phyloP scores from a whole-genome alignment of 208 protist genomes.

The Strigomonas culicis region DNA sequence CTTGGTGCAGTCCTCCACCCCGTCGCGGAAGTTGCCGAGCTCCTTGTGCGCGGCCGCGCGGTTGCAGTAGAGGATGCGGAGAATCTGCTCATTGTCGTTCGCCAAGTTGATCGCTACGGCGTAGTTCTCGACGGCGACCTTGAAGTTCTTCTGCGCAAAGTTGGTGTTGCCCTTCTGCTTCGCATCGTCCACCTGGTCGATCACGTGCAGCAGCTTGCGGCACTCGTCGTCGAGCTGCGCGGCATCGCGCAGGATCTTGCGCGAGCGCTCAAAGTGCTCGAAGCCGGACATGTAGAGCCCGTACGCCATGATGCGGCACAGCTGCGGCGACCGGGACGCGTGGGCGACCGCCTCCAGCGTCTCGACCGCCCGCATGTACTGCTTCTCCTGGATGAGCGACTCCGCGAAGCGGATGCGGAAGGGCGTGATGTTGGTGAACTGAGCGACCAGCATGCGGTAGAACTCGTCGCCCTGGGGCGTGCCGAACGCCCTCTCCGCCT shows the following conservation, averaged over 20 bases:
- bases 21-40: conserved; percentile 79
- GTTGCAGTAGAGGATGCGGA: conserved; percentile 91
- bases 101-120: conserved; percentile 64
- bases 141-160: conserved; percentile 81
- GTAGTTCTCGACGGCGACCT: conserved; percentile 67
- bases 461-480: conserved; percentile 73
- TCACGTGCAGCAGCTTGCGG: conserved; percentile 48
- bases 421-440: conserved; percentile 68
- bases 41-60: conserved; percentile 89
- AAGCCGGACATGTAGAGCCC: conserved; percentile 83
- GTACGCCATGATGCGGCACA: conserved; percentile 58
- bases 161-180: conserved; percentile 87
- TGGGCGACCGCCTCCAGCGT: conserved; percentile 52
- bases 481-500: conserved; percentile 63
- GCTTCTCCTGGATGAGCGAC: conserved; percentile 56
- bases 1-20: conserved; percentile 87
- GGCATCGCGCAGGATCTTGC: conserved; percentile 37
- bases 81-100: conserved; percentile 68
- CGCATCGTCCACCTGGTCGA: conserved; percentile 77
- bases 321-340: conserved; percentile 43
- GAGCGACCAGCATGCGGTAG: conserved; percentile 76
- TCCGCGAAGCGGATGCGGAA: conserved; percentile 81
- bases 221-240: conserved; percentile 71
- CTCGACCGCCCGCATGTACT: conserved; percentile 62
- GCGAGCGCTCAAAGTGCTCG: conserved; percentile 79